Evolutionary conservation across 345 rosid species (phyloP), one percentile per base, ranked within the genome.

Genomic region (Noccaea bulbosa): DNA sequence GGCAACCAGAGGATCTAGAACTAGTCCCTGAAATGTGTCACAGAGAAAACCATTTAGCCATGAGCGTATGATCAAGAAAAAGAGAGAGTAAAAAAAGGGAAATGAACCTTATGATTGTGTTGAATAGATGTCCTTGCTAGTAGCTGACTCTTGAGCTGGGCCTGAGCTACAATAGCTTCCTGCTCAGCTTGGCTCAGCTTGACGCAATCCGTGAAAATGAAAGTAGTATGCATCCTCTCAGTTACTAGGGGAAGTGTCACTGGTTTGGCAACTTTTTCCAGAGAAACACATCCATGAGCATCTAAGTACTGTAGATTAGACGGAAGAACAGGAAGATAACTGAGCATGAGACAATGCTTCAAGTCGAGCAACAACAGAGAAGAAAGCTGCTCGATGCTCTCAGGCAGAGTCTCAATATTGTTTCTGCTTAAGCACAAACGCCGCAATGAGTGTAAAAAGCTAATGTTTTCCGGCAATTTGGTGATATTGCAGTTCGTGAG

Each of bases 211-310:
- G 78, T 67, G 55, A 74, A 74, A 5, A 74, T 60, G 62, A 59
- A 74, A 34, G 34, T 74, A 22, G 50, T 58, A 43, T 22, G 68
- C 67, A 50, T 59, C 48, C 48, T 59, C n/a, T 33, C 72, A 24
- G 73, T 15, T 40, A 67, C 69, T 8, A 65, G 22, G 11, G 72
- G 73, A 74, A 74, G 34, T 1, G 41, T 59, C 43, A 60, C 55
- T 20, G 63, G 68, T 14, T 49, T 22, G 1, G 67, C 56, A 4
- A 67, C 43, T 34, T 33, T 66, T 50, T 60, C 73, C 24, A 74
- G 62, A 66, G 73, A 74, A 67, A 43, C 35, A 60, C 78, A 74
- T 4, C 72, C 78, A 0, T 74, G 62, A 43, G 78, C 78, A 74
- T 67, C 78, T 51, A 74, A 2, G 4, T 41, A 74, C 32, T 66